phyloP scores from a whole-genome alignment of 306 rosid genomes.

The Sicyos edulis region DNA sequence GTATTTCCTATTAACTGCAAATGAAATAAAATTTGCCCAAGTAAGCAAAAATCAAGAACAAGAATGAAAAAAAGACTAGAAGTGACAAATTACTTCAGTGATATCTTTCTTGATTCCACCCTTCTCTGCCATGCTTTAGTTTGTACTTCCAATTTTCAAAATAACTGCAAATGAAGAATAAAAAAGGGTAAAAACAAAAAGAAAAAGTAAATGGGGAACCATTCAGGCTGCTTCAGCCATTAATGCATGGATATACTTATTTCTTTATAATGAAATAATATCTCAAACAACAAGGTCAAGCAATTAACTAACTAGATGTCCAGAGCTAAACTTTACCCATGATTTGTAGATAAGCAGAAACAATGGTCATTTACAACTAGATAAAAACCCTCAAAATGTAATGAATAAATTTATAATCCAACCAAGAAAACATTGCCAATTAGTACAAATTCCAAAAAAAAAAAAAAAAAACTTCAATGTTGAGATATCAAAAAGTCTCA shows the following conservation, averaged over 20 bases:
- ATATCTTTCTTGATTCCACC: conserved; percentile 60
- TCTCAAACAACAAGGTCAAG: neutral
- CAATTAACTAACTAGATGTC: neutral
- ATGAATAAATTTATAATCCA: neutral
- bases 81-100: conserved; percentile 44
- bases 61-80: neutral
- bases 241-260: neutral
- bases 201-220: neutral
- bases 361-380: neutral
- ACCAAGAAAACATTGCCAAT: neutral
- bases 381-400: neutral
- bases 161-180: conserved; percentile 10
- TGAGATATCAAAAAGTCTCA: neutral
- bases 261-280: neutral
- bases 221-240: neutral
- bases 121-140: conserved; percentile 40
- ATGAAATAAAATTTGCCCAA: neutral
- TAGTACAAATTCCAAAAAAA: neutral
- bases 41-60: conserved; percentile 2
- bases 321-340: neutral
- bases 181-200: neutral
- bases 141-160: conserved; percentile 3
- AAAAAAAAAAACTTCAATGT: too few relatives aligned
- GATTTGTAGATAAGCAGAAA: neutral
- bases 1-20: conserved; percentile 58